Evolutionary conservation across 345 rosid species (phyloP).

Genomic region (Schrenkiella parvula): DNA sequence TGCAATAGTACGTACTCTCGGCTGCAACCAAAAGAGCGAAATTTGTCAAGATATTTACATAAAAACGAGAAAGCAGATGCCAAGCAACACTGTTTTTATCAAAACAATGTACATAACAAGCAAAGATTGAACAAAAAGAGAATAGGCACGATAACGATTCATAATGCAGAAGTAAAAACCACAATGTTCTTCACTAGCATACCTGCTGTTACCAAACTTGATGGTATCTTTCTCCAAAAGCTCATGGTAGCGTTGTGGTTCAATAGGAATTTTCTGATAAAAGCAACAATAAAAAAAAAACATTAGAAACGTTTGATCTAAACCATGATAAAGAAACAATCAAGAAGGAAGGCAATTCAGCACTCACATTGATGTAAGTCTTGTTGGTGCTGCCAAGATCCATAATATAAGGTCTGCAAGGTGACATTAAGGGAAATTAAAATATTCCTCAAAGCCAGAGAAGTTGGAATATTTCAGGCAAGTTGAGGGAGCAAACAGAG

Average conservation of each 20-base stretch:
- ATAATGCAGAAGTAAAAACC: not conserved
- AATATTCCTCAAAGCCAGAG: not conserved
- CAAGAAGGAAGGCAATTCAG: conserved; percentile 10
- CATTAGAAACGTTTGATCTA: not conserved
- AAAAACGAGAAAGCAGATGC: not conserved
- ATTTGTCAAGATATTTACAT: not conserved
- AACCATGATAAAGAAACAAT: not conserved
- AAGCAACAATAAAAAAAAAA: conserved; percentile 22
- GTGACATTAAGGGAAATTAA: conserved; percentile 16
- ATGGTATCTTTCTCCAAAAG: conserved; percentile 91
- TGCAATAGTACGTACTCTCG: conserved; percentile 80
- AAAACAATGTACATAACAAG: not conserved
- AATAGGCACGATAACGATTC: not conserved
- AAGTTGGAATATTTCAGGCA: not conserved
- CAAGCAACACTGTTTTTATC: not conserved
- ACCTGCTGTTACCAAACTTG: conserved; percentile 97
- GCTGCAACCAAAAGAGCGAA: conserved; percentile 43
- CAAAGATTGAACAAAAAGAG: not conserved
- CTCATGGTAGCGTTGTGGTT: conserved; percentile 90
- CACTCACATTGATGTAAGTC: conserved; percentile 78
- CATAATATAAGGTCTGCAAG: conserved; percentile 81
- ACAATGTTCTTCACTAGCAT: conserved; percentile 17
- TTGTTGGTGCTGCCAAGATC: conserved; percentile 98
- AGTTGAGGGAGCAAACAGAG: not conserved
- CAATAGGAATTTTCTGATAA: conserved; percentile 76